Evolutionary conservation across 1,139 yeast species (phyloP), one percentile per base, ranked within the genome.

Genomic region (Magnusiomyces suaveolens): DNA sequence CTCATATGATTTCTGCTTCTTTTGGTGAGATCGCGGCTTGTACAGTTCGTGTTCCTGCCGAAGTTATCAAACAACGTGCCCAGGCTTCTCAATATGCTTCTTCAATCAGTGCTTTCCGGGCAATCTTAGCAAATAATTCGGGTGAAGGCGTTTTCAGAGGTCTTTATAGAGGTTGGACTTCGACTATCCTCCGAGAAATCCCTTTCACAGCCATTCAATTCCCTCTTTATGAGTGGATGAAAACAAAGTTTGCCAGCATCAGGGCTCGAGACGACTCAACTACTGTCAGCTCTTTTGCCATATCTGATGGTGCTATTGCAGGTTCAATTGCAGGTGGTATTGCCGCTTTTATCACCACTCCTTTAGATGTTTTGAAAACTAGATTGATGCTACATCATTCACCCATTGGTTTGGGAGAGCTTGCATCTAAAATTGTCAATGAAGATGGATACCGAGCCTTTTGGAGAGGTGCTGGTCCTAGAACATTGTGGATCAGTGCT

Each of bases 401-500:
- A 48, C 73, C 83, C 46, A 72, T 81, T 0, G 70, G 81, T 1
- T 71, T 82, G 1, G 48, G 69, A 2, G 62, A 68, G 3, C 56
- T 64, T 39, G 60, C 62, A 2, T 62, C 62, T 29, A 67, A 63
- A 4, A 75, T 89, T 54, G 67, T 77, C 20, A 67, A 66, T 38
- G 87, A 84, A 53, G 95, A 87, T 64, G 95, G 95, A 0, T 69
- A 73, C 51, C 60, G 66, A 8, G 89, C 85, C 0, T 87, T 92
- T 60, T 78, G 81, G 66, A 79, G 79, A 52, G 98, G 98, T 3
- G 77, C 90, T 44, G 97, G 95, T 0, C 97, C 98, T 1, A 76
- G 98, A 67, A 89, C 97, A 0, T 78, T 87, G 80, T 92, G 98
- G 98, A 92, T 92, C 58, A 84, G 95, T 72, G 94, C 95, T 2